phyloP scores from a whole-genome alignment of 495 filamentous ascomycete genomes.

The Penicillium pancosmium region DNA sequence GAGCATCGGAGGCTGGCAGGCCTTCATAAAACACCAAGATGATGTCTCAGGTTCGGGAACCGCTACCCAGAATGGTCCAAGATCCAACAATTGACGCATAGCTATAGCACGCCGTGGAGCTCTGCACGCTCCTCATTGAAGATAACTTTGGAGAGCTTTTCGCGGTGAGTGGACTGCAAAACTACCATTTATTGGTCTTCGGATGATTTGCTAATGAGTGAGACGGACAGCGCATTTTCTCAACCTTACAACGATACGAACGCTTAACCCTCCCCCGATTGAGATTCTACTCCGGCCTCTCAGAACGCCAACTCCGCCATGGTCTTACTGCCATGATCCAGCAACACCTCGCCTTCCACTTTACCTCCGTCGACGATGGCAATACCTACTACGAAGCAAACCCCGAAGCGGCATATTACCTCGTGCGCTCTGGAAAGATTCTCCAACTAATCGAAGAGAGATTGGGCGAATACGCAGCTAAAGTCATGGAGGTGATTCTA shows the following conservation, averaged over 20 bases:
- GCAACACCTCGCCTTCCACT: slow-evolving; percentile 80
- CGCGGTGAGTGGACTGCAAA: slow-evolving; percentile 63
- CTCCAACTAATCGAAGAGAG: slow-evolving; percentile 69
- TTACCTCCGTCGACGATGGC: slow-evolving; percentile 62
- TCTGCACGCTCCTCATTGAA: slow-evolving; percentile 85
- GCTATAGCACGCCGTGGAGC: slow-evolving; percentile 69
- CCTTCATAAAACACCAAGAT: slow-evolving; percentile 58
- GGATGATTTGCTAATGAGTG: no score
- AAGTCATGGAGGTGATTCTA: slow-evolving; percentile 73
- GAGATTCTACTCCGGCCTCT: slow-evolving; percentile 65
- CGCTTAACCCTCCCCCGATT: slow-evolving; percentile 72
- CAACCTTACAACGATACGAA: slow-evolving; percentile 74
- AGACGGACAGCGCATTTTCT: slow-evolving; percentile 67
- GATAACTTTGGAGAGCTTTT: slow-evolving; percentile 88
- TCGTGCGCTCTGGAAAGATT: slow-evolving; percentile 82
- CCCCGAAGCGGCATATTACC: slow-evolving; percentile 69
- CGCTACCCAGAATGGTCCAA: slow-evolving; percentile 7
- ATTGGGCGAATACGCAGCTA: slow-evolving; percentile 69
- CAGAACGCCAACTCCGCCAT: slow-evolving; percentile 68
- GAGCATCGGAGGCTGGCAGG: slow-evolving; percentile 62
- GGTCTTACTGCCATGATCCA: slow-evolving; percentile 84
- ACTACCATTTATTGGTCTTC: no score
- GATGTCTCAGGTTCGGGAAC: slow-evolving; percentile 54
- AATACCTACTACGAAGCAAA: slow-evolving; percentile 81
- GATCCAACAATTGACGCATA: slow-evolving; percentile 19